Base-by-base conservation (phyloP, 148 eudicot genomes). In the Simmondsia chinensis region DNA sequence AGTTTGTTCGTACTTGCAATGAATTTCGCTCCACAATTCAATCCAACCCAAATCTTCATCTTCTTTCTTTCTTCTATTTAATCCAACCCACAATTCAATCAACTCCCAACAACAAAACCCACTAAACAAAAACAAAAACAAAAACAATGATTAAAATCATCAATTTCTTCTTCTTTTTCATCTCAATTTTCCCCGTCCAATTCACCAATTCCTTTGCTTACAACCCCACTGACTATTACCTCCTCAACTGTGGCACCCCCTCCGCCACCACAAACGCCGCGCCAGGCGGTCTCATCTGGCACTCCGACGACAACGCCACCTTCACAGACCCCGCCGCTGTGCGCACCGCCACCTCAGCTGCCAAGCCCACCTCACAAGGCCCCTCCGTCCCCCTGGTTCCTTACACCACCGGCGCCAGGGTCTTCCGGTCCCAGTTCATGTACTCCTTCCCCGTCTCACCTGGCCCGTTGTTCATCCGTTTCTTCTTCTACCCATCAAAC, bases 391-490 rank as follows among this genome's bases (percentile, higher is more conserved):
- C 36, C 6, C 46, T 19, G 3, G 20, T 53, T 3, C 59, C 59
- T 11, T 54, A 20, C 26, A 31, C 43, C 37, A 35, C 48, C 23
- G 24, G 16, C 3, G 51, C 51, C 21, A 29, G 65, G 30, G 21
- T 60, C 5, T 60, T 51, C 65, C 49, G 33, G 20, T 52, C 57
- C 5, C 42, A 44, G 8, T 43, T 60, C 44, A 60, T 51, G 9
- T 60, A 60, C 48, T 20, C 34, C 3, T 25, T 60, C 38, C 65
- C 57, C 9, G 43, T 60, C 2, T 31, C 41, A 5, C 42, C 65
- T 4, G 65, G 65, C 7, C 57, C 43, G 3, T 50, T 33, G 5
- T 52, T 43, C 33, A 17, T 60, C 24, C 64, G 64, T 13, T 48
- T 57, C 10, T 39, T 47, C 54, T 57, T 57, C 63, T 47, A 39